These are phyloP conservation scores for Colletotrichum lini DNA, from an alignment of 2,329 filamentous ascomycete species.

Conservation along the genomic window DNA sequence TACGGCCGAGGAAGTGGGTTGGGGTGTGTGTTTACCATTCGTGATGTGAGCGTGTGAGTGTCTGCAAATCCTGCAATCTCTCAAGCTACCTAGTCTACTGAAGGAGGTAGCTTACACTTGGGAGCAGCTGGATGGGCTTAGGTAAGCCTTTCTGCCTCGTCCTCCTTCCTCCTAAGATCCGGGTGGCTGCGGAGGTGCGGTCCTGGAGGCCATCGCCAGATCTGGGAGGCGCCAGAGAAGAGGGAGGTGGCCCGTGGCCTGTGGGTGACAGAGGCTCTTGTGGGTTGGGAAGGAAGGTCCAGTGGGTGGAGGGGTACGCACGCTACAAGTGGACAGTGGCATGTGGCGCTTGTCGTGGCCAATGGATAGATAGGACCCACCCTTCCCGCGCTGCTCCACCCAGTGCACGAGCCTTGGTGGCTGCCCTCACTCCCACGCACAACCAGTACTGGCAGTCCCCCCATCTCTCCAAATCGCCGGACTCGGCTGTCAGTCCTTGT, in stretches of 20 bases:
- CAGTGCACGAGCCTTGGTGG: neutral
- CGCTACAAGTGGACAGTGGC: neutral
- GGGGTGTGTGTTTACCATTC: neutral
- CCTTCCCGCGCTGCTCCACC: conserved; percentile 1
- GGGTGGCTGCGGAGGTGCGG: neutral
- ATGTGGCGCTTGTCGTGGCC: neutral
- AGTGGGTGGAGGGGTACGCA: neutral
- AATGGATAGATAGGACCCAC: neutral
- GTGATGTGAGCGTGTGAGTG: no score
- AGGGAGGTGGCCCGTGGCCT: neutral
- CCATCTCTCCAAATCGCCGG: neutral
- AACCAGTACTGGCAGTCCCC: no score
- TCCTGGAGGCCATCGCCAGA: conserved; percentile 5
- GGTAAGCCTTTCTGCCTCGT: neutral
- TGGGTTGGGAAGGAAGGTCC: no score
- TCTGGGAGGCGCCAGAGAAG: neutral
- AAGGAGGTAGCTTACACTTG: neutral
- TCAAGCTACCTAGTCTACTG: neutral
- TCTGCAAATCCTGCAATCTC: no score
- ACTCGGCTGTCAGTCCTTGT: neutral
- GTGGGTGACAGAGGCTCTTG: no score
- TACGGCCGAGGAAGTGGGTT: conserved; percentile 4
- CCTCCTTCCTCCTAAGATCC: neutral
- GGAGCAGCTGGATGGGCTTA: neutral
- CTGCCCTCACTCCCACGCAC: no score